Conservation (phyloP, 768 basidiomycete genomes). For the Lentinula sp. region DNA sequence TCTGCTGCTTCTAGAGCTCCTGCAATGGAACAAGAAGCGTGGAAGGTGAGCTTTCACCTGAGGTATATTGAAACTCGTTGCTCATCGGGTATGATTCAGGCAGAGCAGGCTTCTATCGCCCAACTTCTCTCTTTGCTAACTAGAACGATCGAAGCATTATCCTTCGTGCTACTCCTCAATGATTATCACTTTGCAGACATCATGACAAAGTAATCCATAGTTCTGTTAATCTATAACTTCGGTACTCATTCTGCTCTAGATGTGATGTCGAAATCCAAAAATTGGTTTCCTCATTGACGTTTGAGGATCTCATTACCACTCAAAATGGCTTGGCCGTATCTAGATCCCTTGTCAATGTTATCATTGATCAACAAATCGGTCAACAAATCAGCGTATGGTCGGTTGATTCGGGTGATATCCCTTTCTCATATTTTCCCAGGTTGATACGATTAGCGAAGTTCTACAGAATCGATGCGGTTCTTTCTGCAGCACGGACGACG, state of each 20-base stretch:
- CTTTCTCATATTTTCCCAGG: slow-evolving; percentile 40
- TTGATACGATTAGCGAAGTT: slow-evolving; percentile 94
- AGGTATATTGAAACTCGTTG: not conserved
- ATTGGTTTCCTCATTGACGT: slow-evolving; percentile 65
- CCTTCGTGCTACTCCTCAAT: slow-evolving; percentile 85
- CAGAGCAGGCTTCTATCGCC: slow-evolving; percentile 78
- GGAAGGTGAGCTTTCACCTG: slow-evolving; percentile 54
- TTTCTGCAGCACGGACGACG: slow-evolving; percentile 97
- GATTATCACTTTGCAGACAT: slow-evolving; percentile 89
- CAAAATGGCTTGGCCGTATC: slow-evolving; percentile 86
- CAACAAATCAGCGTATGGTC: slow-evolving; percentile 85
- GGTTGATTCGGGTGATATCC: not conserved
- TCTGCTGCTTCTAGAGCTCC: slow-evolving; percentile 49
- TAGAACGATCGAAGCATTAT: slow-evolving; percentile 89
- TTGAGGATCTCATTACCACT: slow-evolving; percentile 81
- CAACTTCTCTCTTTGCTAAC: slow-evolving; percentile 69
- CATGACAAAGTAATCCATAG: slow-evolving; percentile 54
- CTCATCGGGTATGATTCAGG: slow-evolving; percentile 34
- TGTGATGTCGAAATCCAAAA: slow-evolving; percentile 72
- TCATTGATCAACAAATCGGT: slow-evolving; percentile 97
- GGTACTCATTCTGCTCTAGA: slow-evolving; percentile 28
- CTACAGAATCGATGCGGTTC: slow-evolving; percentile 93
- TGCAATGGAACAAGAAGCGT: slow-evolving; percentile 77
- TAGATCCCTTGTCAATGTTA: slow-evolving; percentile 84
- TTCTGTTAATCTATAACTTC: not conserved